A percentile compares a stretch with the other conserved stretches of the same genome.
Evolutionary conservation across 2,329 filamentous ascomycete genomes (phyloP).

Genomic region (Colletotrichum sp.): DNA sequence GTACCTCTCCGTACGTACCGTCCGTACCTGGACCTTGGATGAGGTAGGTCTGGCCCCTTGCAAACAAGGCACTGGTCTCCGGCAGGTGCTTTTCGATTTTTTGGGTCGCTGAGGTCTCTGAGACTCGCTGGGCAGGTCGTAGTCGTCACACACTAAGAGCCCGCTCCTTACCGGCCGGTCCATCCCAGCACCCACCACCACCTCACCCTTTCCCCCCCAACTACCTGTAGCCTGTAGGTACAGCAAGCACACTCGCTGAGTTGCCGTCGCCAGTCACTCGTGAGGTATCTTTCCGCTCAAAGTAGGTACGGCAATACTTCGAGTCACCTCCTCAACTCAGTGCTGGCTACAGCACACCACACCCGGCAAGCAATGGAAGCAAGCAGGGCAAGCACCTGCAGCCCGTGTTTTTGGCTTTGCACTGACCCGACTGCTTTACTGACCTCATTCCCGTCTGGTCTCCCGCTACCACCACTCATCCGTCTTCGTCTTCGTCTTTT

Average conservation of each 20-base stretch:
- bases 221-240: neutral
- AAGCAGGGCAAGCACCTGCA: neutral
- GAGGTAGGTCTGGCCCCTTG: neutral
- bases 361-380: neutral
- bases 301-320: neutral
- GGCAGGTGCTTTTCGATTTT: conserved; percentile 4
- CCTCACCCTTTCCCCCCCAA: neutral
- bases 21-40: neutral
- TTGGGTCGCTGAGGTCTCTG: conserved; percentile 2
- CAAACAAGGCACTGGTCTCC: conserved; percentile 6
- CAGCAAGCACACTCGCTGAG: neutral
- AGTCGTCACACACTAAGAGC: conserved; percentile 13
- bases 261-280: neutral
- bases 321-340: neutral
- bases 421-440: conserved; percentile 14
- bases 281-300: neutral
- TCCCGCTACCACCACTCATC: conserved; percentile 2
- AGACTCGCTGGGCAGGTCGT: conserved; percentile 6
- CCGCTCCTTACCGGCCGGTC: conserved; percentile 8
- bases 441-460: conserved; percentile 21
- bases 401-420: conserved; percentile 8
- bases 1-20: neutral
- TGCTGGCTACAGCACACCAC: neutral
- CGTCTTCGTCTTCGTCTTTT: conserved; percentile 19
- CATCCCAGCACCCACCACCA: conserved; percentile 11